phyloP scores from a whole-genome alignment of 331 rosid genomes.

The Acacia pycnantha region DNA sequence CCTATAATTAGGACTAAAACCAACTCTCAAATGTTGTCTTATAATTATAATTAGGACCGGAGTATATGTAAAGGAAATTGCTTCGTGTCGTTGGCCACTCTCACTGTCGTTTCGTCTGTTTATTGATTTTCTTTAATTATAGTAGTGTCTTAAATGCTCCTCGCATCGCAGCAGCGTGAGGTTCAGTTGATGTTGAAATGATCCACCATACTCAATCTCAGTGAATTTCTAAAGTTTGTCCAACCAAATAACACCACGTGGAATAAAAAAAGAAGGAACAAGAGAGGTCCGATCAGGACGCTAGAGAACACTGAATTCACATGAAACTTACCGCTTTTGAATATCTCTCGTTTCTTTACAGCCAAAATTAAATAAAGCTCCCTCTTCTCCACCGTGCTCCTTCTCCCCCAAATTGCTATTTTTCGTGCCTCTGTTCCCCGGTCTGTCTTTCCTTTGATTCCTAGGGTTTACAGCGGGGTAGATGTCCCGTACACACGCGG shows the following conservation, averaged over 20 bases:
- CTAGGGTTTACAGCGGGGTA: slow-evolving; percentile 70
- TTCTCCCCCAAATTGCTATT: slow-evolving; percentile 34
- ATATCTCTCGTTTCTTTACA: slow-evolving; percentile 17
- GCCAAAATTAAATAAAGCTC: slow-evolving; percentile 48
- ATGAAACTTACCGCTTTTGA: slow-evolving; percentile 22
- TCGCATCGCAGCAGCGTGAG: slow-evolving; percentile 35
- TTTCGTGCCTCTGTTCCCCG: slow-evolving; percentile 16
- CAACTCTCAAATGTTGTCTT: too few species aligned
- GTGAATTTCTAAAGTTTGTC: neutral
- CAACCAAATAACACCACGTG: slow-evolving; percentile 6
- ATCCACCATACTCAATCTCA: neutral
- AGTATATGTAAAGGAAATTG: neutral
- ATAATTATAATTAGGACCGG: too few species aligned
- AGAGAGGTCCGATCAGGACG: neutral
- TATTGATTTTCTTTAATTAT: neutral
- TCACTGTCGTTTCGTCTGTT: slow-evolving; percentile 33
- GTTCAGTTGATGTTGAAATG: neutral
- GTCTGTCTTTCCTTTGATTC: slow-evolving; percentile 41
- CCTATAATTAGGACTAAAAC: too few species aligned
- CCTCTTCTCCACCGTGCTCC: slow-evolving; percentile 15
- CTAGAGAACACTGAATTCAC: neutral
- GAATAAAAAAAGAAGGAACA: too few species aligned
- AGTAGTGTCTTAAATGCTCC: slow-evolving; percentile 34
- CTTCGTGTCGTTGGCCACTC: slow-evolving; percentile 2
- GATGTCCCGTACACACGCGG: slow-evolving; percentile 1